phyloP scores from a whole-genome alignment of 202 grass and related monocot species.

The Digitaria exilis region DNA sequence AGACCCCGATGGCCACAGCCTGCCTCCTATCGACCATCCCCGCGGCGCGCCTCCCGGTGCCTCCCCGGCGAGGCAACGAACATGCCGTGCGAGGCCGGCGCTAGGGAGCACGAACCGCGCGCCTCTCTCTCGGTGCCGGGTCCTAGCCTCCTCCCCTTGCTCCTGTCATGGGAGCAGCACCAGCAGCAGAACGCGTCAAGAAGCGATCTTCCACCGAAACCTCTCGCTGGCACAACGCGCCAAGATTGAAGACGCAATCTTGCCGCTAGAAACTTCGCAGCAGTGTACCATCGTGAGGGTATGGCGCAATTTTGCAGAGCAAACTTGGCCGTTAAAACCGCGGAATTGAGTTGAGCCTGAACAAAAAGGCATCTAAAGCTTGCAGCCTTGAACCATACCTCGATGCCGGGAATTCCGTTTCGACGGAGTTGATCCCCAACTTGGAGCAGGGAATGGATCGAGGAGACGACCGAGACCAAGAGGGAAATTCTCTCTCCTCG shows the following conservation, averaged over 20 bases:
- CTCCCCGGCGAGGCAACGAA: constrained; percentile 38
- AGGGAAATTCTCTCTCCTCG: background rate
- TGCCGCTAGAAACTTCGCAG: no score
- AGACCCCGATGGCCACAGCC: constrained; percentile 50
- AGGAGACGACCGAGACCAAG: background rate
- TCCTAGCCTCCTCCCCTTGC: background rate
- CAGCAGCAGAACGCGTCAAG: constrained; percentile 20
- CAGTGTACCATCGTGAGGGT: background rate
- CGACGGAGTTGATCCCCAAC: background rate
- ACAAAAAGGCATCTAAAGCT: background rate
- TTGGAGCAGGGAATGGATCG: background rate
- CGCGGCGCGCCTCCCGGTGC: background rate
- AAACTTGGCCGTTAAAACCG: no score
- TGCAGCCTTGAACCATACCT: constrained; percentile 32
- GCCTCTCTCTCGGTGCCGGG: background rate
- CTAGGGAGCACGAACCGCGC: background rate
- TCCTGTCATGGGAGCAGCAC: constrained; percentile 20
- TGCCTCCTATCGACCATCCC: constrained; percentile 51
- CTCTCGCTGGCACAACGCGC: constrained; percentile 1
- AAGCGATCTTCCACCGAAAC: background rate
- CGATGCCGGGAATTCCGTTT: background rate
- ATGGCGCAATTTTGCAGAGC: background rate
- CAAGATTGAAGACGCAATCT: background rate
- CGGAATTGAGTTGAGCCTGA: background rate
- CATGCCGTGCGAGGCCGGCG: constrained; percentile 44